Evolutionary conservation across 2,329 filamentous ascomycete species (phyloP).

Genomic region (Talaromyces sp.): DNA sequence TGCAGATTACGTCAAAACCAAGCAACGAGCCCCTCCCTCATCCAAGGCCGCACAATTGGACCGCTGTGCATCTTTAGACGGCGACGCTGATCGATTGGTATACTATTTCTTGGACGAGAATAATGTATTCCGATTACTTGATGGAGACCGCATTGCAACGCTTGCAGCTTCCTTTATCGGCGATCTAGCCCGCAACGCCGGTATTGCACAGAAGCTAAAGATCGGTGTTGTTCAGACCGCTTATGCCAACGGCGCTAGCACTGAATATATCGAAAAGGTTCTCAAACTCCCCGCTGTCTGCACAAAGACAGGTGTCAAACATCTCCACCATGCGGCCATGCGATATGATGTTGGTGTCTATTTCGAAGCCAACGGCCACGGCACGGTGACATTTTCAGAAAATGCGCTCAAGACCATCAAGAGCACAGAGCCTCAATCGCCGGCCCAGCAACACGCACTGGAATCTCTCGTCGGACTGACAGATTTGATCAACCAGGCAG

Average conservation of each 20-base stretch:
- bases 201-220: conserved; percentile 73
- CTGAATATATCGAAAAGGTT: conserved; percentile 83
- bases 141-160: conserved; percentile 94
- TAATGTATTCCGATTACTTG: conserved; percentile 83
- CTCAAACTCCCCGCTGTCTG: conserved; percentile 86
- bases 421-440: conserved; percentile 78
- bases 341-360: conserved; percentile 96
- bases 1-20: conserved; percentile 96
- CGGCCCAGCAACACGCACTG: conserved; percentile 84
- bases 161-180: conserved; percentile 91
- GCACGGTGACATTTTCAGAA: conserved; percentile 89
- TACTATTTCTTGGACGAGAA: conserved; percentile 89
- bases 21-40: conserved; percentile 80
- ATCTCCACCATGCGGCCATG: conserved; percentile 93
- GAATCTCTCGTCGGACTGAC: conserved; percentile 78
- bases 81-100: conserved; percentile 90
- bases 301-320: conserved; percentile 94
- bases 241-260: conserved; percentile 94
- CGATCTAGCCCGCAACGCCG: conserved; percentile 77
- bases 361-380: conserved; percentile 98
- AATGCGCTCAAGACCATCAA: conserved; percentile 76
- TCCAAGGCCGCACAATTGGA: conserved; percentile 73
- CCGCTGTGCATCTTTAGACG: conserved; percentile 87
- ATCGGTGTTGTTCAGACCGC: conserved; percentile 96
- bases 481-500: conserved; percentile 96